Base-by-base conservation (phyloP, 371 early-diverging fungal species). In the Quaeritorhiza haematococci region DNA sequence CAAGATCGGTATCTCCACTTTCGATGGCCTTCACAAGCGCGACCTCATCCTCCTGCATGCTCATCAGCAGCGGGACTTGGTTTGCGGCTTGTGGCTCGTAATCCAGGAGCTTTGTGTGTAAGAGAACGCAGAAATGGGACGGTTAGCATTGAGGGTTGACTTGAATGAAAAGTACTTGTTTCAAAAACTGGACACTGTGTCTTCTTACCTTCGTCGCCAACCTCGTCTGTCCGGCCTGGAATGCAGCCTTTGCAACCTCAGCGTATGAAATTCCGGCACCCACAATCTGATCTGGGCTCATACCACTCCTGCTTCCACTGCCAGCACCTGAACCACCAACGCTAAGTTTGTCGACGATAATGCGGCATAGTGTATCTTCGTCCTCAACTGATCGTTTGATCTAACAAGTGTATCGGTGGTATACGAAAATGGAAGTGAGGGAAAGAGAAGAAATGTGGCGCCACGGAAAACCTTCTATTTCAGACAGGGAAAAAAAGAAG, bases 1-100 rank as follows among this genome's bases (percentile, higher is more conserved):
- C 86, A 26, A 98, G 77, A 73, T 98, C 95, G 0, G 93, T 88
- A 52, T 98, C 94, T 0, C 94, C 93, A 61, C 95, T 94, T 48
- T 89, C 90, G 34, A 96, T 89, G 0, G 96, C 93, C 49, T 93
- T 93, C 15, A 80, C 70, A 54, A 98, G 76, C 0, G 97, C 94
- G 1, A 85, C 68, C 34, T 87, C 87, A 49, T 95, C 92, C 62
- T 92, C 85, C 56, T 89, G 77, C 94, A 98, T 94, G 33, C 90
- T 87, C 47, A 96, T 80, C 23, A 98, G 73, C 42, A 96, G 64
- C 17, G 96, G 97, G 1, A 98, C 95, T 64, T 96, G 95, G 71
- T 89, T 88, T 1, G 89, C 87, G 0, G 95, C 90, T 13, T 89
- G 83, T n/a, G 95, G 90, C 64, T 98, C 98, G 65, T 88, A 87